Base-by-base conservation (phyloP, 306 rosid genomes). In the Prunus kanzakura region DNA sequence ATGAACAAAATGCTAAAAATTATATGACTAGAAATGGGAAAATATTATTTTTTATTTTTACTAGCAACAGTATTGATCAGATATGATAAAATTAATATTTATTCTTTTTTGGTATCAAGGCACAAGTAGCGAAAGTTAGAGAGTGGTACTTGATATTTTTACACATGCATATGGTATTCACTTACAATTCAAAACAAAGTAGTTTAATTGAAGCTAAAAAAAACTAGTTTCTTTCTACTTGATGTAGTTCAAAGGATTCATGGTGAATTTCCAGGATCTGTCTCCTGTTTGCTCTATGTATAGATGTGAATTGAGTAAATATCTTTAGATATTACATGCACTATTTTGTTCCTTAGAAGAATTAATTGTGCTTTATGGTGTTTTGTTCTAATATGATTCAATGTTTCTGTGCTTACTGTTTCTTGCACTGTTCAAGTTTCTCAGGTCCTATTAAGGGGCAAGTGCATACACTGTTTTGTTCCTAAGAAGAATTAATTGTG, bases 361-460 rank as follows among this genome's bases (percentile, higher is more conserved):
- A 64, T 57, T 79, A 52, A 18, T 43, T 32, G 75, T 68, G 51
- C 65, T 67, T 64, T 55, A 38, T 50, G 60, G 45, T 60, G 60
- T 68, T 80, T 69, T 72, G 87, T 76, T 72, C 73, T 68, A 73
- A 67, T 61, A 75, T 56, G 60, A 46, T 74, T 80, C 77, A 47
- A 79, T 83, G 83, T 85, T 86, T 86, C 85, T 84, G 83, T 87
- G 87, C 97, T 95, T 89, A 96, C 86, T 96, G 89, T 87, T 86
- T 91, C 87, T 89, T 92, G 93, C 81, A 84, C 87, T 88, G 95
- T 89, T 96, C 97, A 96, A 96, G 99, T 96, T 89, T 91, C 96
- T 88, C 99, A 91, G 99, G 99, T 96, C 97, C 89, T 80, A 83
- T 91, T 79, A 83, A 84, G 90, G 97, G 88, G 91, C 93, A 88